Conservation (phyloP, 2,329 filamentous ascomycete genomes). For the Orbilia javanica region DNA sequence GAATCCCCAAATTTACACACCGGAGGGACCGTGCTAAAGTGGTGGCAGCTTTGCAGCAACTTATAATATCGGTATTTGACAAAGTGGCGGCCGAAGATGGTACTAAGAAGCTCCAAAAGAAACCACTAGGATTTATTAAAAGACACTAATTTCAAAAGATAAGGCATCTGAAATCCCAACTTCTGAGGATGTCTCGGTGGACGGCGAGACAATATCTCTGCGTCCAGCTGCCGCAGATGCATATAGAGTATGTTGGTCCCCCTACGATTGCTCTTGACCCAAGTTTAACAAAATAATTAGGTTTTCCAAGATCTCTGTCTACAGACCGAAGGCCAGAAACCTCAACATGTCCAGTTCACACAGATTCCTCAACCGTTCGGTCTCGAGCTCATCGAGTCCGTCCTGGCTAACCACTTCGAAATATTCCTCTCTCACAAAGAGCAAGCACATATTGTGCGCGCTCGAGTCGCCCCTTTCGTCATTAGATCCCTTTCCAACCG, state of each 20-base stretch:
- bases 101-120: slow-evolving; percentile 65
- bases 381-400: slow-evolving; percentile 90
- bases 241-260: slow-evolving; percentile 72
- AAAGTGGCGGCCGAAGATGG: slow-evolving; percentile 87
- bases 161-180: slow-evolving; percentile 68
- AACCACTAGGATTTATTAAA: neutral
- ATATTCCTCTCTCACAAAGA: slow-evolving; percentile 84
- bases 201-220: slow-evolving; percentile 75
- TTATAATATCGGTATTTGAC: slow-evolving; percentile 92
- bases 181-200: slow-evolving; percentile 76
- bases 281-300: slow-evolving; percentile 64
- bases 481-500: slow-evolving; percentile 82
- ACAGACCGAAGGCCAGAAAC: slow-evolving; percentile 83
- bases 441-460: slow-evolving; percentile 81
- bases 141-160: slow-evolving; percentile 63
- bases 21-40: slow-evolving; percentile 2
- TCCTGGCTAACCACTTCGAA: slow-evolving; percentile 84
- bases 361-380: slow-evolving; percentile 84
- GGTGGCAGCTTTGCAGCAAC: slow-evolving; percentile 78
- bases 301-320: slow-evolving; percentile 92
- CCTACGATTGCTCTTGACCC: neutral
- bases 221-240: slow-evolving; percentile 85
- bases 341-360: slow-evolving; percentile 84
- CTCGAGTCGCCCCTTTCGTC: slow-evolving; percentile 84
- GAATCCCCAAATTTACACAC: neutral